Base-by-base conservation (phyloP, 345 rosid genomes). In the Dimocarpus longan region DNA sequence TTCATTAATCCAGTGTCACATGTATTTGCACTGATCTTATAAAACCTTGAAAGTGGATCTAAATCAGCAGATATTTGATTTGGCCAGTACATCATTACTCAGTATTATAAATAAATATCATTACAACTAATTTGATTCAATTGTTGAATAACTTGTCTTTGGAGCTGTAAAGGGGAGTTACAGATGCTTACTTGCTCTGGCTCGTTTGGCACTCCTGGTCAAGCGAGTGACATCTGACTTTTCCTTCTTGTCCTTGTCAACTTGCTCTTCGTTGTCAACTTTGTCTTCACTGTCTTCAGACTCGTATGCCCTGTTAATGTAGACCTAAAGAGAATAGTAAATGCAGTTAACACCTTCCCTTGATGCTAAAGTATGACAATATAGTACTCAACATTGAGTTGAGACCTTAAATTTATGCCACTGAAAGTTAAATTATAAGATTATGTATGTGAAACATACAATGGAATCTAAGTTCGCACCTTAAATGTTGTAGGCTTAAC, bases 291-390 rank as follows among this genome's bases (percentile, higher is more conserved):
- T n/a, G 52, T 68, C 26, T 68, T 68, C 71, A 39, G 24, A 68
- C 24, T 68, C 71, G 12, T 42, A 39, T 68, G 82, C 91, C 79
- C 88, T 83, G 70, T 87, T 70, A 56, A 88, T 84, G 73, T 80
- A 76, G 26, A 87, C 89, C 91, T 87, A 66, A 3, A 19, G 9
- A 57, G 28, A 67, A 62, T n/a, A 13, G 64, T 5, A 13, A 43
- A 40, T 6, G 40, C 44, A 72, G 26, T 72, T 15, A 65, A 26
- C 22, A 62, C 65, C 59, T 54, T 54, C 18, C 2, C 5, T 54
- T 54, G 59, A 54, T 54, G 59, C 59, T 5, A 16, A 46, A 13
- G 56, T 50, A 50, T 13, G 18, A 13, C 56, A 46, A 46, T 46
- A 50, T 2, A 13, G 18, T 13, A 57, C 21, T 57, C 63, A 18